phyloP scores from a whole-genome alignment of 1,284 basidiomycete species.

The Thelephora terrestris region DNA sequence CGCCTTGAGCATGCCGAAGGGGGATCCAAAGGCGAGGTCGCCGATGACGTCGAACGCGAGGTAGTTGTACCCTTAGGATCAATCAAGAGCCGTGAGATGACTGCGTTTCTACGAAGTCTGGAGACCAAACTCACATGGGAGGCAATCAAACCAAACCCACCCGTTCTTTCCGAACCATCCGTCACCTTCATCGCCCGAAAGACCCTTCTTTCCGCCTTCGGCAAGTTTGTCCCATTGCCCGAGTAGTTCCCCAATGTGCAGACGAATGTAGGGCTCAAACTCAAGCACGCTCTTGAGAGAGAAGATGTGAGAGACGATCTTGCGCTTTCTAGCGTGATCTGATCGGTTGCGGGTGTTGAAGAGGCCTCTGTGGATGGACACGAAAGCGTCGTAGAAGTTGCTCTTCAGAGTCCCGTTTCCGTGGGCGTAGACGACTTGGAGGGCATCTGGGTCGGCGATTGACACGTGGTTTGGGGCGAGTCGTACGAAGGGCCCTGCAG shows the following conservation, averaged over 20 bases:
- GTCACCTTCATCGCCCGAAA: slow-evolving; percentile 51
- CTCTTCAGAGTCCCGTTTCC: slow-evolving; percentile 74
- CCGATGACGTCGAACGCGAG: slow-evolving; percentile 85
- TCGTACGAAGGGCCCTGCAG: slow-evolving; percentile 67
- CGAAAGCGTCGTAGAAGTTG: slow-evolving; percentile 63
- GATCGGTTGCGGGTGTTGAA: slow-evolving; percentile 80
- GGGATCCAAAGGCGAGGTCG: slow-evolving; percentile 75
- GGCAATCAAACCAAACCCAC: slow-evolving; percentile 62
- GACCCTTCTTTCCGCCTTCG: slow-evolving; percentile 42
- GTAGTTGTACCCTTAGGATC: slow-evolving; percentile 48
- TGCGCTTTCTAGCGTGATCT: slow-evolving; percentile 84
- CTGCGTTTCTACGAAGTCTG: neutral
- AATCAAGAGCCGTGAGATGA: neutral
- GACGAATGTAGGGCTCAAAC: slow-evolving; percentile 68
- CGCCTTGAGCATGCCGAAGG: slow-evolving; percentile 83
- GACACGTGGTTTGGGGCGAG: slow-evolving; percentile 84
- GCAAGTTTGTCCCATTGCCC: slow-evolving; percentile 78
- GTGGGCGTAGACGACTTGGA: slow-evolving; percentile 69
- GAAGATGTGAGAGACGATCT: slow-evolving; percentile 84
- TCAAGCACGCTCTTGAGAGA: slow-evolving; percentile 75
- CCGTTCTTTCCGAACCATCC: slow-evolving; percentile 53
- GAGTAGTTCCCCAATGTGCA: slow-evolving; percentile 52
- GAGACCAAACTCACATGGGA: slow-evolving; percentile 44
- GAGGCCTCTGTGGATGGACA: slow-evolving; percentile 58
- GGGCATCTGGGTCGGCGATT: slow-evolving; percentile 69